Evolutionary conservation across 768 basidiomycete genomes (phyloP).

Genomic region (Chalciporus chontae): DNA sequence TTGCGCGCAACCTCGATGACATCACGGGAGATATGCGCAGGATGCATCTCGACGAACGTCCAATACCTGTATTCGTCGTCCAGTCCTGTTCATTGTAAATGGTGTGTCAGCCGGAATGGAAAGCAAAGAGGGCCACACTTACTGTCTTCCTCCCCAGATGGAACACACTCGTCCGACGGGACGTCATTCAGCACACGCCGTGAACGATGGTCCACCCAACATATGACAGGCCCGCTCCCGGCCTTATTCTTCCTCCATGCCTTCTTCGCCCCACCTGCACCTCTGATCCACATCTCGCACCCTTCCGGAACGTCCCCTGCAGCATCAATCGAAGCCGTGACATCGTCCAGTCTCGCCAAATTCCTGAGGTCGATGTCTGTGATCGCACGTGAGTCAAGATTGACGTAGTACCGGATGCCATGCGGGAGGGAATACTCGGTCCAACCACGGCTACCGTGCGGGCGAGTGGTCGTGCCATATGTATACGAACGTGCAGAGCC

Average conservation of each 20-base stretch:
- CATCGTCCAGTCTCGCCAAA: slow-evolving; percentile 43
- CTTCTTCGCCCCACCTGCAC: slow-evolving; percentile 30
- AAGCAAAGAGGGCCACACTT: slow-evolving; percentile 14
- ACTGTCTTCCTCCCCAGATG: slow-evolving; percentile 40
- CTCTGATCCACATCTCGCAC: slow-evolving; percentile 65
- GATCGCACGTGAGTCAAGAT: slow-evolving; percentile 56
- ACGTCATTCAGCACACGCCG: slow-evolving; percentile 48
- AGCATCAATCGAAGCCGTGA: slow-evolving; percentile 31
- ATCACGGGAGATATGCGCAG: slow-evolving; percentile 55
- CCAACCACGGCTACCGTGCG: slow-evolving; percentile 54
- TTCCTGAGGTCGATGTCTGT: slow-evolving; percentile 68
- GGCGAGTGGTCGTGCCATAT: slow-evolving; percentile 25
- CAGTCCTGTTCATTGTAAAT: slow-evolving; percentile 45
- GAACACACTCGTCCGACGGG: slow-evolving; percentile 31
- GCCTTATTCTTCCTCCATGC: slow-evolving; percentile 31
- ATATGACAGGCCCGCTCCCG: slow-evolving; percentile 35
- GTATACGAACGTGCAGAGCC: slow-evolving; percentile 28
- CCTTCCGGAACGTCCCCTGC: slow-evolving; percentile 34
- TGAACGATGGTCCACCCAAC: slow-evolving; percentile 67
- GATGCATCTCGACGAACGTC: slow-evolving; percentile 76
- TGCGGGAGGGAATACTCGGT: slow-evolving; percentile 74
- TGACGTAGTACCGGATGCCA: slow-evolving; percentile 64
- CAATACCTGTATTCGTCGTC: slow-evolving; percentile 81
- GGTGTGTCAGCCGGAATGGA: not conserved
- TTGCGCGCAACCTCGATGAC: slow-evolving; percentile 53